phyloP scores from a whole-genome alignment of 2,329 filamentous ascomycete genomes.

The Microdochium paspali region DNA sequence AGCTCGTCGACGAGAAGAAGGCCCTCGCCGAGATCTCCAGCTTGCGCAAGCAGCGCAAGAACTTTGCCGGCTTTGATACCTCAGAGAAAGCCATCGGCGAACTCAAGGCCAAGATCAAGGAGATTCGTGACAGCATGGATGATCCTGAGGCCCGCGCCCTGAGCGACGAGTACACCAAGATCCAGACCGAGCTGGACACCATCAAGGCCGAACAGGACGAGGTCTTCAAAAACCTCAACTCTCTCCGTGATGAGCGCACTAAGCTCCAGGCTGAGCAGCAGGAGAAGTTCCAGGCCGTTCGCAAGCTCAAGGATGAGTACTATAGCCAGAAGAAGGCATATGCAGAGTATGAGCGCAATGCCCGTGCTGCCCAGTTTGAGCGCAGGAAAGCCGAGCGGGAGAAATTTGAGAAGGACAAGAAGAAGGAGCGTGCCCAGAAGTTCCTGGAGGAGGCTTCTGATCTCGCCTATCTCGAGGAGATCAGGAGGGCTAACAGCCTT shows the following conservation, averaged over 20 bases:
- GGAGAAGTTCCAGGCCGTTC: conserved; percentile 72
- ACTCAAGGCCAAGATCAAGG: conserved; percentile 76
- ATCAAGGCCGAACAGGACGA: conserved; percentile 91
- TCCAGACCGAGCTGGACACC: conserved; percentile 78
- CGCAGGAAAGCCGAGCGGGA: conserved; percentile 75
- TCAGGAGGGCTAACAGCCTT: conserved; percentile 76
- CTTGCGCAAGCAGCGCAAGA: conserved; percentile 84
- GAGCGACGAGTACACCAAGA: conserved; percentile 73
- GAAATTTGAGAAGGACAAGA: conserved; percentile 59
- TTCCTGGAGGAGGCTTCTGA: conserved; percentile 74
- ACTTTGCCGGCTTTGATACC: conserved; percentile 76
- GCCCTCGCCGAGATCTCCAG: conserved; percentile 72
- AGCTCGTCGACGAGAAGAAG: conserved; percentile 96
- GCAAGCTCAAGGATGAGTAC: conserved; percentile 84
- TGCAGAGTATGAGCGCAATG: conserved; percentile 74
- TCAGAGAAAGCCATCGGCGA: conserved; percentile 84
- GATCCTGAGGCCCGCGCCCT: conserved; percentile 86
- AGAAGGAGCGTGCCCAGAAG: conserved; percentile 66
- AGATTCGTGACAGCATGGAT: conserved; percentile 80
- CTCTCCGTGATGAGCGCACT: conserved; percentile 75
- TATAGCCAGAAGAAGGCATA: conserved; percentile 75
- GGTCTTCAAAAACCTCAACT: conserved; percentile 79
- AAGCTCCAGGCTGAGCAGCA: conserved; percentile 80
- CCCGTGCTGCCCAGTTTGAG: conserved; percentile 66
- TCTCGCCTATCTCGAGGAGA: conserved; percentile 87